Percentiles rank a stretch among this genome's conserved stretches.
phyloP scores from a whole-genome alignment of 441 rosid species.

The Gossypium lobatum region DNA sequence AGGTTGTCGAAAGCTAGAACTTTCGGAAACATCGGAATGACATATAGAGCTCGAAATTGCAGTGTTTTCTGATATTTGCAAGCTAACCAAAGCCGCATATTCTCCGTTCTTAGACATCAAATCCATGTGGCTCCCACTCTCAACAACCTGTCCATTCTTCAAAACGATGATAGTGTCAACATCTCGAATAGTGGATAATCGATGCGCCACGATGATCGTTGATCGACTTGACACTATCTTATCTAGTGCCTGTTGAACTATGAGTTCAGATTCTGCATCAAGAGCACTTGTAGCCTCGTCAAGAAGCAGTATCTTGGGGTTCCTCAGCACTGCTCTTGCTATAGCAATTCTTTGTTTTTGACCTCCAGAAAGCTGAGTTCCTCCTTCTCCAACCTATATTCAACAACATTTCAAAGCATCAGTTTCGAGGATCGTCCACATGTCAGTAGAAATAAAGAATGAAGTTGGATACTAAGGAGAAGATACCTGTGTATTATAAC shows the following conservation, averaged over 20 bases:
- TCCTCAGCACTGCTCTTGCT: slow-evolving; percentile 36
- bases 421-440: background rate
- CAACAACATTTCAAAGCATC: slow-evolving; percentile 13
- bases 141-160: slow-evolving; percentile 60
- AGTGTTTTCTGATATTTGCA: slow-evolving; percentile 42
- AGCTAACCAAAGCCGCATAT: slow-evolving; percentile 49
- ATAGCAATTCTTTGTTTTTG: slow-evolving; percentile 84
- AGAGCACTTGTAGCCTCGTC: slow-evolving; percentile 93
- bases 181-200: slow-evolving; percentile 62
- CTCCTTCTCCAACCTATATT: slow-evolving; percentile 79
- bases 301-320: slow-evolving; percentile 68
- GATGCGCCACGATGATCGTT: slow-evolving; percentile 64
- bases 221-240: slow-evolving; percentile 56
- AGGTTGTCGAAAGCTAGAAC: slow-evolving; percentile 37
- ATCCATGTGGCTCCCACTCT: slow-evolving; percentile 59
- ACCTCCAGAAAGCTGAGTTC: slow-evolving; percentile 88
- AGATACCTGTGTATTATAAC: slow-evolving; percentile 61
- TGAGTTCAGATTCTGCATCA: slow-evolving; percentile 71
- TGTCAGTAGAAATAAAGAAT: background rate
- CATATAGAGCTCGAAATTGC: slow-evolving; percentile 28
- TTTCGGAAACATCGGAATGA: slow-evolving; percentile 29
- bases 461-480: background rate
- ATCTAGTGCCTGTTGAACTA: slow-evolving; percentile 68
- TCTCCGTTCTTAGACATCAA: slow-evolving; percentile 60
- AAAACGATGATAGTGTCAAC: slow-evolving; percentile 62